These are phyloP conservation scores for Hordeum pubiflorum DNA, from an alignment of 202 grass and related monocot genomes.

Conservation along the genomic window DNA sequence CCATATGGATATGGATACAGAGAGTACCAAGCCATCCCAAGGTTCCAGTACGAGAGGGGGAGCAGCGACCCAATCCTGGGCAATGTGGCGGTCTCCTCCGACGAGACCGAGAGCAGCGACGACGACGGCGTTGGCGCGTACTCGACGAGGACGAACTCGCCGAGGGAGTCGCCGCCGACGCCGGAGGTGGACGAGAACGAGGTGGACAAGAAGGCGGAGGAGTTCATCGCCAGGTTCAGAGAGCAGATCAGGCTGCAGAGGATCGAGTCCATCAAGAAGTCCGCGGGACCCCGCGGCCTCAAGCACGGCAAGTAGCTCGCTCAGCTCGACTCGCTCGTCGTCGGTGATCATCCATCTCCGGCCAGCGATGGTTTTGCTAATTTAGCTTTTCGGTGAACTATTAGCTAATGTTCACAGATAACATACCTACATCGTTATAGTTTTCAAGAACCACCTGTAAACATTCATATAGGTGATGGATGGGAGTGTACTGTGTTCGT, in stretches of 20 bases:
- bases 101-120: slow-evolving; percentile 59
- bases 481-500: background rate
- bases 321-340: background rate
- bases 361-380: background rate
- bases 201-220: slow-evolving; percentile 87
- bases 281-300: slow-evolving; percentile 39
- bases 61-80: slow-evolving; percentile 31
- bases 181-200: slow-evolving; percentile 67
- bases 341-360: background rate
- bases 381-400: slow-evolving; percentile 3
- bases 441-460: slow-evolving; percentile 38
- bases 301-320: slow-evolving; percentile 40
- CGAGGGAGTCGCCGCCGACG: slow-evolving; percentile 32
- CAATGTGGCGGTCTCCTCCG: slow-evolving; percentile 28
- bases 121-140: slow-evolving; percentile 32
- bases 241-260: slow-evolving; percentile 79
- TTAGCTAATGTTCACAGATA: slow-evolving; percentile 13
- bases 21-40: slow-evolving; percentile 36
- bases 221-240: slow-evolving; percentile 80
- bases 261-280: slow-evolving; percentile 72
- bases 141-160: slow-evolving; percentile 31
- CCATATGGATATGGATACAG: slow-evolving; percentile 35
- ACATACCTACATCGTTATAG: slow-evolving; percentile 6
- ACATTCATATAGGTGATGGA: slow-evolving; percentile 43
- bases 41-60: slow-evolving; percentile 47